phyloP scores from a whole-genome alignment of 495 filamentous ascomycete species.

The Lasiosphaeriaceae sp. region DNA sequence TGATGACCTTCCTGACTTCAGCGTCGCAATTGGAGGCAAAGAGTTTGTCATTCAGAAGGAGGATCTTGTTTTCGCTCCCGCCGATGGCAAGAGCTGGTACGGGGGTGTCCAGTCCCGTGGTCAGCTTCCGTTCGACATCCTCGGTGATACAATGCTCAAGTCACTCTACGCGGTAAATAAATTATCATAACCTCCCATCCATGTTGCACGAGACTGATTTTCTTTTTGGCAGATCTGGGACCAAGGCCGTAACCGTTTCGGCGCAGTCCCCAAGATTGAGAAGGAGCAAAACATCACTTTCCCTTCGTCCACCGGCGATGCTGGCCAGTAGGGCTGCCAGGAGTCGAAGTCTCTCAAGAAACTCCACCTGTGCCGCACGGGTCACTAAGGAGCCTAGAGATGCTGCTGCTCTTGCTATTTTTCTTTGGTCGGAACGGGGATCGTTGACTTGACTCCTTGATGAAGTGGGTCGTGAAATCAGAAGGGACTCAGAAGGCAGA shows the following conservation, averaged over 20 bases:
- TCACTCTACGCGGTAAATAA: slow-evolving; percentile 68
- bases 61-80: slow-evolving; percentile 62
- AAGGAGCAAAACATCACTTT: slow-evolving; percentile 47
- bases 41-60: slow-evolving; percentile 69
- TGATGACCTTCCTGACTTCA: slow-evolving; percentile 61
- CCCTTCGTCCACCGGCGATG: slow-evolving; percentile 12
- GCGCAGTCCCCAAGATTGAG: slow-evolving; percentile 63
- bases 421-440: no score
- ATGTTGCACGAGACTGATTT: not conserved
- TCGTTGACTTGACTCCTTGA: no score
- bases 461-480: no score
- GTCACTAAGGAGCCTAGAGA: not conserved
- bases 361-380: not conserved
- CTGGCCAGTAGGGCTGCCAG: not conserved
- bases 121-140: slow-evolving; percentile 62
- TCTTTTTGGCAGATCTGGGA: slow-evolving; percentile 60
- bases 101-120: slow-evolving; percentile 75
- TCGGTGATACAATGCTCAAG: slow-evolving; percentile 73
- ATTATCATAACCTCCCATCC: not conserved
- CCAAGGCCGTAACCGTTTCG: slow-evolving; percentile 66
- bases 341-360: not conserved
- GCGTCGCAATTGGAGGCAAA: slow-evolving; percentile 62
- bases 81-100: slow-evolving; percentile 56
- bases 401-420: not conserved
- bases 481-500: no score